Percentiles rank a stretch among this genome's conserved stretches.
Evolutionary conservation across 768 basidiomycete genomes (phyloP).

Genomic region (Pleurotus ostreatus): DNA sequence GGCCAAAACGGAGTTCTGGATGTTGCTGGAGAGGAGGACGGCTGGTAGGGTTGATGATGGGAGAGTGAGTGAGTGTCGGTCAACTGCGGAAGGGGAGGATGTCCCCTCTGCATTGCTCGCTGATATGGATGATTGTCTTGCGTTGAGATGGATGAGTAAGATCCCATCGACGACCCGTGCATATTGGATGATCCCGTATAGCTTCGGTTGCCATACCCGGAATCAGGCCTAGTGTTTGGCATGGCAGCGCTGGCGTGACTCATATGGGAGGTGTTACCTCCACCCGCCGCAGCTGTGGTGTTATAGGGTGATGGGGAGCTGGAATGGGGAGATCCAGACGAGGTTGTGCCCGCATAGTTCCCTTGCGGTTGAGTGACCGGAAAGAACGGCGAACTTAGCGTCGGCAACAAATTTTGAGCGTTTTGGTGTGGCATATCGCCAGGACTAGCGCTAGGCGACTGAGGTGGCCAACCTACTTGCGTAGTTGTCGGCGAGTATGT

Average conservation of each 20-base stretch:
- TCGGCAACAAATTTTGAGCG: conserved; percentile 35
- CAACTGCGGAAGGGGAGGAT: conserved; percentile 1
- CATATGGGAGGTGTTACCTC: neutral
- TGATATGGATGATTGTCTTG: neutral
- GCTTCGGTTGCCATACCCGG: conserved; percentile 3
- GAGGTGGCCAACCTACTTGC: conserved; percentile 5
- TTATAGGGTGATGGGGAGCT: conserved; percentile 25
- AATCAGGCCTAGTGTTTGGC: neutral
- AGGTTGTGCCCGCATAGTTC: conserved; percentile 25
- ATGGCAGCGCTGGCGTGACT: no score
- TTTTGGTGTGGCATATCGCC: conserved; percentile 2
- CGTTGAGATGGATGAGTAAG: neutral
- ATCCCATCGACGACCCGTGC: neutral
- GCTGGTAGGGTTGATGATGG: neutral
- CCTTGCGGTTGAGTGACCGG: conserved; percentile 32
- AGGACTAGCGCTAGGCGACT: conserved; percentile 5
- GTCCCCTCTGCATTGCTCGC: neutral
- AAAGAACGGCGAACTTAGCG: conserved; percentile 55
- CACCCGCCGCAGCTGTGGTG: neutral
- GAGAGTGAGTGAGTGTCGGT: neutral
- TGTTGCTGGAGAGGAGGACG: neutral
- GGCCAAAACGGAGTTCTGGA: neutral
- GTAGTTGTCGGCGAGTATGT: conserved; percentile 13
- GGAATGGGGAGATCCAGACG: conserved; percentile 26
- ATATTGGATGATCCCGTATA: conserved; percentile 1